Base-by-base conservation (phyloP, 306 rosid genomes). In the Carpinus fangiana region DNA sequence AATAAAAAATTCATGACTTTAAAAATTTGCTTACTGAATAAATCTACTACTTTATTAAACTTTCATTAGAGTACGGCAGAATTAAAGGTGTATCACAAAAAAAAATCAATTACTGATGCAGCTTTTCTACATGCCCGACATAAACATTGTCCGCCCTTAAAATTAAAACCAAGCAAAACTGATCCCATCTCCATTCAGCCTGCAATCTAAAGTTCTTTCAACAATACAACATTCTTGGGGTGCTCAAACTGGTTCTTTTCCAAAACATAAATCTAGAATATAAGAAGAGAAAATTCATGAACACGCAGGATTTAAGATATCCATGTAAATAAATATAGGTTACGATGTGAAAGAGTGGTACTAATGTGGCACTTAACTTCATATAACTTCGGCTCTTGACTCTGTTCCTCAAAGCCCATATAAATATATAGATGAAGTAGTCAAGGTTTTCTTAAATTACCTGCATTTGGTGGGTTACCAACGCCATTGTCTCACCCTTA, bases 381-480 rank as follows among this genome's bases (percentile, higher is more conserved):
- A 66, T 6, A 38, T 28, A 61, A 28, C 41, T 26, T 12, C 18
- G 41, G 41, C 31, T 67, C 17, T 62, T 41, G 41, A 66, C 31
- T 67, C 17, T 62, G 41, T 14, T 38, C 41, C 16, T n/a, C 72
- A n/a, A 67, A 41, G 14, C 23, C 21, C 4, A 38, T 41, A 18
- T 5, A 67, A n/a, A 18, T 45, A 41, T 43, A 67, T 41, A 7
- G 47, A 50, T 73, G 31, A 54, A 76, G 31, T 70, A 21, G 3
- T 43, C 23, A 73, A 70, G 73, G 46, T 72, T 11, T 8, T 16
- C 66, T 38, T 20, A 80, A 80, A 79, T 70, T 89, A 93, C 98
- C 98, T 89, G 98, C 73, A 89, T 81, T 83, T 88, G 96, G 86
- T 90, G 90, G 75, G 93, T 83, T 56, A 88, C 88, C 77, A 90